Evolutionary conservation across 768 basidiomycete species (phyloP), one percentile per base, ranked within the genome.

Genomic region (Lentinula aciculospora): DNA sequence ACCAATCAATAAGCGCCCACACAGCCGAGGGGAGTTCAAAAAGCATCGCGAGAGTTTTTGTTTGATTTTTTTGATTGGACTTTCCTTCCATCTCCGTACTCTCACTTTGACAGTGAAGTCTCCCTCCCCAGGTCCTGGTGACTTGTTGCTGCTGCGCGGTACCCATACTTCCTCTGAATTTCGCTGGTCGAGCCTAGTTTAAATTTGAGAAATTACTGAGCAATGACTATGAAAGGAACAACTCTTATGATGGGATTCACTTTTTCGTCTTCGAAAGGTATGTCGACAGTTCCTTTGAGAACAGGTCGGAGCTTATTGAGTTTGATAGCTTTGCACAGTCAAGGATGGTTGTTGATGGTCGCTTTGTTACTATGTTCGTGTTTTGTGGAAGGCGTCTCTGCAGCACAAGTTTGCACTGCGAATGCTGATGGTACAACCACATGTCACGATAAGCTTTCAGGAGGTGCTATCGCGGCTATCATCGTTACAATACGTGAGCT

Each of bases 61-160:
- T 17, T 32, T 36, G 7, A 13, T 4, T 29, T 34, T 36, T 34
- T 32, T 48, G 42, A 44, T 48, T 32, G 49, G 49, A 21, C 32
- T 36, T 36, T n/a, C 48, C 49, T 32, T 32, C 32, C 49, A 21
- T 9, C 32, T 21, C 21, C 49, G 15, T 29, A 44, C 46, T 50
- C 13, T 37, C 51, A 53, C 51, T 53, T 53, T 39, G 51, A 53
- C 51, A 53, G 51, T 53, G 51, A 37, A 53, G 19, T 36, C 25
- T 31, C 17, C n/a, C 21, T n/a, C 15, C 32, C 27, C 51, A 53
- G 25, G 51, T 53, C 51, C 51, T 39, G 51, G 51, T 39, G 51
- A 53, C 51, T 53, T 53, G 32, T 28, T 51, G 36, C 51, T 53
- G 51, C 51, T 53, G 51, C 13, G 51, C 51, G 51, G 51, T 53